Evolutionary conservation across 345 rosid species (phyloP), one percentile per base, ranked within the genome.

Genomic region (Melastoma malabathricum): DNA sequence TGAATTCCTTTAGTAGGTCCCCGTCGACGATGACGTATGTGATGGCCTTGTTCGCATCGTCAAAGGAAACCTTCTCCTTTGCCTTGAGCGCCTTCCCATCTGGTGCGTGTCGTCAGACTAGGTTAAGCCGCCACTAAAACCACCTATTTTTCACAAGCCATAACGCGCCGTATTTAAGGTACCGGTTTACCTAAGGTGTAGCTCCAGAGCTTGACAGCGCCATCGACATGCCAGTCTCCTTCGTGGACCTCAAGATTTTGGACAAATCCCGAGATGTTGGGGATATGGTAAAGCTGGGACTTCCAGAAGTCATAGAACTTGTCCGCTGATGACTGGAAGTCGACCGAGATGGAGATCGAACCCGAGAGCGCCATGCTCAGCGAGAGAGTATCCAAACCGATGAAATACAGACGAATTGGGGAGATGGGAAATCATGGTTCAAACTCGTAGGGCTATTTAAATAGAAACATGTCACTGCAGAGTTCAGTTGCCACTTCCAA

Each of bases 21-120:
- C 81, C 78, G 45, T 67, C 75, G 1, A 64, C 58, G 45, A 69
- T 47, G 51, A 18, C 64, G 52, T 53, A 76, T 1, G 69, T 69
- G 10, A 65, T 64, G 0, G 65, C 66, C 12, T 54, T 27, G 15
- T 72, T 76, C 50, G 15, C 64, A n/a, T 76, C 69, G n/a, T 76
- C 81, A 50, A 76, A 59, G 7, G 59, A 54, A 18, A 68, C 77
- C 14, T 72, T 47, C 3, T 58, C 17, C 65, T 67, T 65, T 64
- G 69, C 70, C 2, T 64, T 60, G 2, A 23, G 49, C 54, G 67
- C 39, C 29, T 58, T 56, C 43, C 75, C 75, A 50, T 61, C 75
- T 65, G 43, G 38, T 29, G 2, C 5, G 2, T 4, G 38, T 10
- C 3, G 38, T n/a, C n/a, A n/a, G n/a, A n/a, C n/a, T 4, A 29